Conservation (phyloP, 495 filamentous ascomycete genomes). For the Podospora tetraspora region DNA sequence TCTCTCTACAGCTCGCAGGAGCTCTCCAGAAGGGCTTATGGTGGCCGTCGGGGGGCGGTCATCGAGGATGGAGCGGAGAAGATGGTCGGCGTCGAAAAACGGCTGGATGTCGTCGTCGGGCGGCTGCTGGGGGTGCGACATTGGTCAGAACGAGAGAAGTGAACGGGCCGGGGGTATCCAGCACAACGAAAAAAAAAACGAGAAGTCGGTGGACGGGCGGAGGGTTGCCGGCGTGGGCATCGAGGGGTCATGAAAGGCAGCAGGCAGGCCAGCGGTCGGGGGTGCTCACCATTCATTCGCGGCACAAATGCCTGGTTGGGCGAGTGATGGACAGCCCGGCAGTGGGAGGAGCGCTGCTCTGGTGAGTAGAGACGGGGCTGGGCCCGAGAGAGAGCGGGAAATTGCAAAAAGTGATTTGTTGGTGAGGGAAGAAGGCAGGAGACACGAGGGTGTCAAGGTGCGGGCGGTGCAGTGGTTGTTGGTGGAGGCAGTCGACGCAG, state of each 20-base stretch:
- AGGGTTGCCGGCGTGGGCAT: neutral
- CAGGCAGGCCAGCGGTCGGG: no score
- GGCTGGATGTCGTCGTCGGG: neutral
- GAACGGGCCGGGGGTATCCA: neutral
- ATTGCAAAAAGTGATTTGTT: neutral
- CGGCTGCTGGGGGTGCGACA: neutral
- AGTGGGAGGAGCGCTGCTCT: neutral
- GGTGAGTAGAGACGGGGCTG: neutral
- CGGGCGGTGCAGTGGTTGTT: neutral
- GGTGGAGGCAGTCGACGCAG: neutral
- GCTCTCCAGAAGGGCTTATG: slow-evolving; percentile 38
- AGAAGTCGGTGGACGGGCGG: neutral
- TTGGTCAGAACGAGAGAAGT: neutral
- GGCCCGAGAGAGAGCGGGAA: neutral
- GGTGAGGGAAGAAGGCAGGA: neutral
- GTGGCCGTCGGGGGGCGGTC: slow-evolving; percentile 30
- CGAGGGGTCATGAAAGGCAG: neutral
- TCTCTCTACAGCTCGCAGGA: slow-evolving; percentile 42
- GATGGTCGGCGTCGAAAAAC: neutral
- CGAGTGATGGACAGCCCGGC: neutral
- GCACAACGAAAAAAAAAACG: neutral
- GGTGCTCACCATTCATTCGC: neutral
- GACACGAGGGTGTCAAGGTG: neutral
- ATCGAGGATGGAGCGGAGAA: slow-evolving; percentile 31
- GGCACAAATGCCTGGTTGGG: neutral